Evolutionary conservation across 208 protist species (phyloP), one percentile per base, ranked within the genome.

Genomic region (Leishmania braziliensis): DNA sequence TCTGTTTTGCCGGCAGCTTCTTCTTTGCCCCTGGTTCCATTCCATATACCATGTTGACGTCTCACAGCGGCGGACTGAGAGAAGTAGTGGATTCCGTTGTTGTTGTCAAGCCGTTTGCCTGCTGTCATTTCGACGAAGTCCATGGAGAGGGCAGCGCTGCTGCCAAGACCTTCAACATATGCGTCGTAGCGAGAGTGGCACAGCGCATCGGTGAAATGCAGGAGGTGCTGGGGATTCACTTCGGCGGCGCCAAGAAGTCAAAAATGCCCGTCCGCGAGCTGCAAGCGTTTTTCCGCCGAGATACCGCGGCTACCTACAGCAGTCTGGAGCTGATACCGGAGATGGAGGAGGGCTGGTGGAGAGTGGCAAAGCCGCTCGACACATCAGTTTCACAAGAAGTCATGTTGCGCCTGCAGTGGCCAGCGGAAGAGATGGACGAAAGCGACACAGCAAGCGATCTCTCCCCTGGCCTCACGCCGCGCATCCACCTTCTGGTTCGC

Each of bases 1-100:
- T 79, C 5, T 79, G 53, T 53, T 51, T 84, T 5, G 80, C 80
- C 23, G 80, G 80, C 0, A 69, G 75, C 23, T 84, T 79, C 23
- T 84, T 79, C 43, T 84, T 84, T 50, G 2, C 53, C 0, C 80
- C 80, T 0, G 75, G 66, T 1, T 84, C 80, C 2, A 36, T 23
- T 39, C 80, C 80, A 50, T 84, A 84, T 54, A 29, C 2, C 43
- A 50, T 77, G 54, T 36, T 79, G 54, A 84, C 80, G 62, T 69
- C 73, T 26, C 75, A 50, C 50, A 84, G 80, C 69, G 80, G 75
- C 12, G 80, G 75, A 26, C 36, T 43, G 18, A 33, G 29, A 33
- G 80, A 84, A 58, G 50, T 5, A 10, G 5, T 79, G 8, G 29
- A 33, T 26, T 18, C 75, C 4, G 50, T 46, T 5, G 9, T 69